A percentile compares a stretch with the other conserved stretches of the same genome.
Conservation (phyloP, 2,329 filamentous ascomycete genomes). For the Diaporthe sp. region DNA sequence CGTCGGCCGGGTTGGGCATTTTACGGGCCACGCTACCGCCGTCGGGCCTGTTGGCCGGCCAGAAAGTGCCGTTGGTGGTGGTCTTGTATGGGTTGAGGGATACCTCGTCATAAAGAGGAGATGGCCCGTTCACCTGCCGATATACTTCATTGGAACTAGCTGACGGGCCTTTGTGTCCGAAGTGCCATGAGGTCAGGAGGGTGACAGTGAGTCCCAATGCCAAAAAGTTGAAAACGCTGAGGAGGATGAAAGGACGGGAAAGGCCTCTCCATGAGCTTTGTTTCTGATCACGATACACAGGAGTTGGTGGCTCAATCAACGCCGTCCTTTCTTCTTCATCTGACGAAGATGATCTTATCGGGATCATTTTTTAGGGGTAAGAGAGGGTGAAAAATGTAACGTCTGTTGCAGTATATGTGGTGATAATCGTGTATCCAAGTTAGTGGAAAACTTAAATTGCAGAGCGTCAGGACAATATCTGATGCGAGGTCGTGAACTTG, state of each 20-base stretch:
- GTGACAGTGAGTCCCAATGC: neutral
- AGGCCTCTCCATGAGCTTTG: neutral
- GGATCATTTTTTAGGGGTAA: neutral
- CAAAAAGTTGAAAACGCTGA: neutral
- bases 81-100: conserved; percentile 4
- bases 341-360: neutral
- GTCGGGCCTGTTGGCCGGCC: conserved; percentile 8
- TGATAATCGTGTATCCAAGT: no score
- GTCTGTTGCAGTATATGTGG: no score
- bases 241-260: neutral
- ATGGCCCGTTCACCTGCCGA: conserved; percentile 1
- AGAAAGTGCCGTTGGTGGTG: conserved; percentile 23
- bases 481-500: neutral
- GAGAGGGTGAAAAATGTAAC: neutral
- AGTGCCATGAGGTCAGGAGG: neutral
- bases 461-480: neutral
- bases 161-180: neutral
- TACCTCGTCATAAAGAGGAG: conserved; percentile 3
- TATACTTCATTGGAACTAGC: neutral
- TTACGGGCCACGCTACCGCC: conserved; percentile 14
- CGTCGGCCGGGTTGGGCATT: conserved; percentile 48
- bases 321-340: conserved; percentile 25
- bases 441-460: no score
- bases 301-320: neutral
- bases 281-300: neutral